Percentiles rank a stretch among this genome's conserved stretches.
phyloP scores from a whole-genome alignment of 441 rosid species.

The Populus hybrid region DNA sequence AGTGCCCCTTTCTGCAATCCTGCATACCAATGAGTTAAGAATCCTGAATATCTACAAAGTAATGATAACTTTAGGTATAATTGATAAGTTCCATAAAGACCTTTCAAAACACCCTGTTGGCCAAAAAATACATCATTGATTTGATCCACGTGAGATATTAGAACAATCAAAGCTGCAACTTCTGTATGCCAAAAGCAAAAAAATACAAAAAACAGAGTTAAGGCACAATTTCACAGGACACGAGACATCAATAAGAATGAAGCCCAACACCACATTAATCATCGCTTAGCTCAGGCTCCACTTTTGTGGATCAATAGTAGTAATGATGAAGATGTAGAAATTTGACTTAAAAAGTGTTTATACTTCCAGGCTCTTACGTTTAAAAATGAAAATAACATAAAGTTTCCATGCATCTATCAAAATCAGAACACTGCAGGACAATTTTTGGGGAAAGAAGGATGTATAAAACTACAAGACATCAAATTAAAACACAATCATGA shows the following conservation, averaged over 20 bases:
- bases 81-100: slow-evolving; percentile 30
- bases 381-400: not conserved
- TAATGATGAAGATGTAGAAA: not conserved
- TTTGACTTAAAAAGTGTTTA: not conserved
- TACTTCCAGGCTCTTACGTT: not conserved
- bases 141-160: slow-evolving; percentile 65
- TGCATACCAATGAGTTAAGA: slow-evolving; percentile 23
- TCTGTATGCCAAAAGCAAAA: slow-evolving; percentile 41
- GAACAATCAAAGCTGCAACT: slow-evolving; percentile 62
- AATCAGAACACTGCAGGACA: not conserved
- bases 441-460: not conserved
- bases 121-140: slow-evolving; percentile 55
- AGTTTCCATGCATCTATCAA: not conserved
- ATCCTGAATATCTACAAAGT: slow-evolving; percentile 3
- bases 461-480: not conserved
- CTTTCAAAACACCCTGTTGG: slow-evolving; percentile 58
- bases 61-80: slow-evolving; percentile 17
- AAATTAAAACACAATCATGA: not conserved
- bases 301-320: not conserved
- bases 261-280: slow-evolving; percentile 2
- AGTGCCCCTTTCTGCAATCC: slow-evolving; percentile 58
- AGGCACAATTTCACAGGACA: not conserved
- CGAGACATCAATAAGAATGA: not conserved
- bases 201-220: slow-evolving; percentile 11
- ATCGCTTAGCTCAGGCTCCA: not conserved